Evolutionary conservation across 441 rosid species (phyloP), one percentile per base, ranked within the genome.

Genomic region (Eugenia klotzschiana): DNA sequence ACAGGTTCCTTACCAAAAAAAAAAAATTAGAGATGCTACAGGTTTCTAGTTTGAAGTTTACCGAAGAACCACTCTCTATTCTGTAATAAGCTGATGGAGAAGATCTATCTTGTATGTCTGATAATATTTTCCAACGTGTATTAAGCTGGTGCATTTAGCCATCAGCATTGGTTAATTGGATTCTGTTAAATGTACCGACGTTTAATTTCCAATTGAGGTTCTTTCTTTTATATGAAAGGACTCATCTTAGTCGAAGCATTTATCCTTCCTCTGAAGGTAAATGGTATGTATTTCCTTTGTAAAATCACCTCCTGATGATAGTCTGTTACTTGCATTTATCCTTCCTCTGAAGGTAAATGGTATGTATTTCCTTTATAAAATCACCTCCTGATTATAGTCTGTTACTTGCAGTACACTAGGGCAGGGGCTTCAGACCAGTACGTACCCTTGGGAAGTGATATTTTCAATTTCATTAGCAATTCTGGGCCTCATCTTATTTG

Each of bases 371-470:
- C 81, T 83, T 41, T 5, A 5, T 69, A 69, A 18, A 69, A 69
- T 20, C 77, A 9, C n/a, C 77, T 20, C 1, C 2, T 56, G 49
- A 74, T 84, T 73, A n/a, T 37, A 55, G 79, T 87, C 79, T 51
- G 43, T 80, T 80, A 81, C 53, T 84, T 90, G 82, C 93, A 95
- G 99, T 84, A 97, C 99, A 51, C 98, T 97, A 81, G 99, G 99
- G 83, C 99, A 97, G 87, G 99, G 99, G 82, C 99, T 97, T 84
- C 15, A 94, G 87, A 97, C 99, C 52, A 97, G 99, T 86, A 94
- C 96, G 54, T 97, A 89, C 80, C 98, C 98, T 33, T 93, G 92
- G 83, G 99, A 97, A 89, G 94, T 94, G 51, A 88, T 97, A 81
- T 97, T 97, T 86, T 97, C 98, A 60, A 95, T 97, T 81, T 90